phyloP scores from a whole-genome alignment of 1,284 basidiomycete genomes.

The Fomitiporia mediterranea region DNA sequence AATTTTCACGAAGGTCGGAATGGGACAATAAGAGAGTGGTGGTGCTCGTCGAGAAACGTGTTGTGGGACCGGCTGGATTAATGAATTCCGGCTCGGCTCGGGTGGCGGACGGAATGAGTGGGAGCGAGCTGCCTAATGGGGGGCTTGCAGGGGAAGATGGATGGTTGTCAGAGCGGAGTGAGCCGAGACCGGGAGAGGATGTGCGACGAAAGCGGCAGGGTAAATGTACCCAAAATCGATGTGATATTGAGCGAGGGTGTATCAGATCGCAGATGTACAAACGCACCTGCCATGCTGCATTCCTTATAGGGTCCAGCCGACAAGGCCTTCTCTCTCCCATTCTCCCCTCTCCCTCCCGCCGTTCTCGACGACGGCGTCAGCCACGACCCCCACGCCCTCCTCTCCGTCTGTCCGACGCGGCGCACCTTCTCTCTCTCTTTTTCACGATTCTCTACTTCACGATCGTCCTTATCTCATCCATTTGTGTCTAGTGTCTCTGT shows the following conservation, averaged over 20 bases:
- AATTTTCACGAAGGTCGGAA: neutral
- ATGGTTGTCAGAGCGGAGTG: constrained; percentile 3
- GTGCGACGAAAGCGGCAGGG: constrained; percentile 17
- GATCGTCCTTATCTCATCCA: constrained; percentile 12
- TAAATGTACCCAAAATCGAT: constrained; percentile 20
- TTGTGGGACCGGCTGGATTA: neutral
- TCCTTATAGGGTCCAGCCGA: constrained; percentile 29
- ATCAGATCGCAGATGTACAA: constrained; percentile 20
- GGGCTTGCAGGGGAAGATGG: neutral
- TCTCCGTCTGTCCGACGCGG: constrained; percentile 23
- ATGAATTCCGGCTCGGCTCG: neutral
- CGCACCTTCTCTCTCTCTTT: constrained; percentile 27
- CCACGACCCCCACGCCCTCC: constrained; percentile 20
- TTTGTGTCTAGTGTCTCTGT: neutral
- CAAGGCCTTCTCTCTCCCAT: constrained; percentile 32
- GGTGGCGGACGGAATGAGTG: neutral
- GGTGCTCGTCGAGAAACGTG: constrained; percentile 14
- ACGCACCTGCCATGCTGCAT: constrained; percentile 8
- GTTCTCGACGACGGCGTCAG: constrained; percentile 30
- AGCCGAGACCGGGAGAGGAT: constrained; percentile 5
- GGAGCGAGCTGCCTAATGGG: neutral
- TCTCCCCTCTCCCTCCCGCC: constrained; percentile 30
- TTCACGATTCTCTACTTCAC: constrained; percentile 11
- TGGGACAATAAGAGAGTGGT: neutral
- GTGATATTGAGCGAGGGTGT: constrained; percentile 28